These are phyloP conservation scores for Celoporthe dispersa DNA, from an alignment of 2,329 filamentous ascomycete species.

Conservation along the genomic window DNA sequence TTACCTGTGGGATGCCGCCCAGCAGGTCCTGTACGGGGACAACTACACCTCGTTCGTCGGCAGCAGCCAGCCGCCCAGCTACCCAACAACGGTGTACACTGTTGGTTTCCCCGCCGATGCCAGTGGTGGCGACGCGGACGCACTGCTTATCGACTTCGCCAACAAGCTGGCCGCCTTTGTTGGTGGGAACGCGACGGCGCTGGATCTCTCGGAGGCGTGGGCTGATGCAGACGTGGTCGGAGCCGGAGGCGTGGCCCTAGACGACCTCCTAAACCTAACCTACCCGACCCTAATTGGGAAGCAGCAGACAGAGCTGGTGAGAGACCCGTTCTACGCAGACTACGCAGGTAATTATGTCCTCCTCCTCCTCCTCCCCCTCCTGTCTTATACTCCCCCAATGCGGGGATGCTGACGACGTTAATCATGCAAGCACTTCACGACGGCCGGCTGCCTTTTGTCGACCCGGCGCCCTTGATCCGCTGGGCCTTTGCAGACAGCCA, in stretches of 20 bases:
- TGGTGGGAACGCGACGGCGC: conserved; percentile 29
- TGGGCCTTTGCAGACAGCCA: conserved; percentile 43
- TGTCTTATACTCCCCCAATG: not conserved
- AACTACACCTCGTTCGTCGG: conserved; percentile 40
- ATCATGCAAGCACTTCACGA: conserved; percentile 35
- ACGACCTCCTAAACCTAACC: conserved; percentile 38
- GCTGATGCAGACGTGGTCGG: conserved; percentile 22
- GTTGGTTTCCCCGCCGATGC: conserved; percentile 33
- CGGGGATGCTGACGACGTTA: not conserved
- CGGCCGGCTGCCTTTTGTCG: conserved; percentile 43
- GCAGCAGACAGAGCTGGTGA: conserved; percentile 42
- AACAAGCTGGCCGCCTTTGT: conserved; percentile 37
- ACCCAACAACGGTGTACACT: conserved; percentile 39
- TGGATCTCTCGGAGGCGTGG: conserved; percentile 37
- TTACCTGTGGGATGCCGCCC: conserved; percentile 40
- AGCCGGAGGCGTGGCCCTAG: conserved; percentile 30
- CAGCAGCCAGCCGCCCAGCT: not conserved
- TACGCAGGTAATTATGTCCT: conserved; percentile 41
- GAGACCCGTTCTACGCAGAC: conserved; percentile 45
- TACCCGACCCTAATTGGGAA: conserved; percentile 45
- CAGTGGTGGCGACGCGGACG: conserved; percentile 27
- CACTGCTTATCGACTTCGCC: conserved; percentile 37
- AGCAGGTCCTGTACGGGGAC: conserved; percentile 38
- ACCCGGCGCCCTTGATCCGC: conserved; percentile 41
- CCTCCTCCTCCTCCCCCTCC: not conserved